A percentile compares a stretch with the other conserved stretches of the same genome.
Evolutionary conservation across 2,329 filamentous ascomycete genomes (phyloP).

Genomic region (Triangularia verruculosa): DNA sequence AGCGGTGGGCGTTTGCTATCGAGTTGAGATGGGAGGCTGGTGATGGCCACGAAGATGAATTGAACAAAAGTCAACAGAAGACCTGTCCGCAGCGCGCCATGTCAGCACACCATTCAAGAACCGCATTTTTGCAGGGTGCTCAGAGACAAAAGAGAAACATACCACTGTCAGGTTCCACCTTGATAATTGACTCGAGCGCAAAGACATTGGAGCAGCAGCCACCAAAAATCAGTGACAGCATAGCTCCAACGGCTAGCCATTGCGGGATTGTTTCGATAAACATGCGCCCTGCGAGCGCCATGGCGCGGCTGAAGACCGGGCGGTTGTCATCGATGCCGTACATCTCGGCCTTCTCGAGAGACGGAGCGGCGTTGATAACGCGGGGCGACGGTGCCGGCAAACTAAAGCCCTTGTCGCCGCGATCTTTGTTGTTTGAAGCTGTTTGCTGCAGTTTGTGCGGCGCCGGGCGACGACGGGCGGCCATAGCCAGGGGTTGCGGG

Average conservation of each 20-base stretch:
- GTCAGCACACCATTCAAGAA: background rate
- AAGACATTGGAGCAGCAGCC: slow-evolving; percentile 73
- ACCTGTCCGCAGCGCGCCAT: slow-evolving; percentile 45
- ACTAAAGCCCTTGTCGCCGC: slow-evolving; percentile 25
- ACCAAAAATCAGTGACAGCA: slow-evolving; percentile 86
- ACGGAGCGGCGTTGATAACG: slow-evolving; percentile 53
- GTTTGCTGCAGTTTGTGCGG: slow-evolving; percentile 31
- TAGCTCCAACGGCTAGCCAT: slow-evolving; percentile 62
- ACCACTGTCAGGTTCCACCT: slow-evolving; percentile 86
- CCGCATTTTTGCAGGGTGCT: no score
- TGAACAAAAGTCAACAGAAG: slow-evolving; percentile 86
- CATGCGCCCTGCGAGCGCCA: slow-evolving; percentile 51
- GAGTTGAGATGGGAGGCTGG: slow-evolving; percentile 73
- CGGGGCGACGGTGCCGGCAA: slow-evolving; percentile 37
- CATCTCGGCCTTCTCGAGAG: slow-evolving; percentile 53
- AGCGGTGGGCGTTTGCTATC: slow-evolving; percentile 65
- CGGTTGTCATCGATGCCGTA: slow-evolving; percentile 54
- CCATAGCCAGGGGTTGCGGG: slow-evolving; percentile 25
- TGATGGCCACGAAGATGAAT: slow-evolving; percentile 77
- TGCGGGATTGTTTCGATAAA: slow-evolving; percentile 58
- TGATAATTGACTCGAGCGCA: slow-evolving; percentile 89
- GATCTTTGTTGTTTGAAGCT: slow-evolving; percentile 27
- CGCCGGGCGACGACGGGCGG: slow-evolving; percentile 29
- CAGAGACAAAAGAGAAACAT: slow-evolving; percentile 35
- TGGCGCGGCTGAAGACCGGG: slow-evolving; percentile 47